These are phyloP conservation scores for Cercospora beticola DNA, from an alignment of 2,329 filamentous ascomycete genomes.

Conservation along the genomic window DNA sequence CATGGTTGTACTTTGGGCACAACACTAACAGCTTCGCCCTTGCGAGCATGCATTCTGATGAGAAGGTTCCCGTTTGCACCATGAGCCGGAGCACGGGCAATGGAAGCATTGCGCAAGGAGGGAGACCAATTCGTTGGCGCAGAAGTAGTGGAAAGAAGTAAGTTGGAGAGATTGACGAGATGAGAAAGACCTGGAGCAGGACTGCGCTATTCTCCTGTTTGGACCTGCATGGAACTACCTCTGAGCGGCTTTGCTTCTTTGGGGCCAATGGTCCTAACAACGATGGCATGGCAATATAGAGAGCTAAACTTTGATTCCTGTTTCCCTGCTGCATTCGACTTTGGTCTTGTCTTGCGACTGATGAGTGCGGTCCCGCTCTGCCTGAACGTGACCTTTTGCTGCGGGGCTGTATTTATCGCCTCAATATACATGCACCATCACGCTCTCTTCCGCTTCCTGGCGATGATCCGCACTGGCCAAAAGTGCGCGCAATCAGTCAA, in stretches of 20 bases:
- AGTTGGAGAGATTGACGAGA: not conserved
- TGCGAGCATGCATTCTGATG: conserved; percentile 81
- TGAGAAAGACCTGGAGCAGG: not conserved
- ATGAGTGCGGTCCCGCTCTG: too few species aligned
- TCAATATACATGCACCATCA: too few species aligned
- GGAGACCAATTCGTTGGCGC: conserved; percentile 25
- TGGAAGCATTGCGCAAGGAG: conserved; percentile 43
- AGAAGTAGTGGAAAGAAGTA: conserved; percentile 6
- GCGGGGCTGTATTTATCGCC: too few species aligned
- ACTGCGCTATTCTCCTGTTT: not conserved
- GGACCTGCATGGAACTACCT: not conserved
- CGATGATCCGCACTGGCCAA: too few species aligned
- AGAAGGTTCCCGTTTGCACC: conserved; percentile 72
- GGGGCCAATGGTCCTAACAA: not conserved
- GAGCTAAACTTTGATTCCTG: not conserved
- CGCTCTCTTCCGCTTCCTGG: too few species aligned
- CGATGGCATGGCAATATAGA: not conserved
- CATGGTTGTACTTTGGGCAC: conserved; percentile 89
- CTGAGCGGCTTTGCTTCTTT: not conserved
- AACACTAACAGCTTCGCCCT: conserved; percentile 87
- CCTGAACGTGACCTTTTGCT: too few species aligned
- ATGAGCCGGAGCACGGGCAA: conserved; percentile 74
- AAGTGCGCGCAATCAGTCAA: not conserved
- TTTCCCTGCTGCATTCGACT: not conserved
- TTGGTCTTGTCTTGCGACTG: not conserved